A percentile compares a stretch with the other conserved stretches of the same genome.
phyloP scores from a whole-genome alignment of 495 filamentous ascomycete species.

The Hyaloscypha finlandica region DNA sequence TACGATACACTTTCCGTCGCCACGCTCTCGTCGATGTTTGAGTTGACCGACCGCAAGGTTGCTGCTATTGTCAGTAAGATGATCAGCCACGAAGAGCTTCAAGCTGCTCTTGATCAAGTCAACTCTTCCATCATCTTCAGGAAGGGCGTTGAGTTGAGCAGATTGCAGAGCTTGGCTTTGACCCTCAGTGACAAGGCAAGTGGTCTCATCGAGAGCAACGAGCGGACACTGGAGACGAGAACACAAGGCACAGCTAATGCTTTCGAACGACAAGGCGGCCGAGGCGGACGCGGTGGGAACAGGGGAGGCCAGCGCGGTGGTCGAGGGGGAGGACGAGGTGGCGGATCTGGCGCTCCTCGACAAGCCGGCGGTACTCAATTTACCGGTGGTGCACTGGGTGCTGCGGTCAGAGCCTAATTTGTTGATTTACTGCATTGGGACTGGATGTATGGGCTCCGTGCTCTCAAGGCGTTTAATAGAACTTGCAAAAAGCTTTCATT shows the following conservation, averaged over 20 bases:
- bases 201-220: conserved; percentile 93
- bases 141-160: conserved; percentile 96
- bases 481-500: conserved; percentile 29
- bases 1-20: conserved; percentile 92
- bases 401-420: conserved; percentile 52
- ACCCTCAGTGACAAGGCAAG: conserved; percentile 95
- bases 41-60: conserved; percentile 86
- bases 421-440: conserved; percentile 33
- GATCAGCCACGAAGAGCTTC: conserved; percentile 98
- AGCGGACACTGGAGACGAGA: conserved; percentile 93
- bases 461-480: conserved; percentile 34
- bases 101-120: conserved; percentile 95
- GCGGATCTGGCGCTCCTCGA: conserved; percentile 52
- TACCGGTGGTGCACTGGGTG: conserved; percentile 57
- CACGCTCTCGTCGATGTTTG: conserved; percentile 92
- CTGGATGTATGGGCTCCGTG: conserved; percentile 24
- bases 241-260: conserved; percentile 95
- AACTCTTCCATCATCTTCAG: conserved; percentile 97
- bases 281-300: conserved; percentile 72
- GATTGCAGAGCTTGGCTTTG: conserved; percentile 92
- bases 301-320: conserved; percentile 66
- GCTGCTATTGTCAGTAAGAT: conserved; percentile 96
- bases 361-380: conserved; percentile 61
- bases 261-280: conserved; percentile 84
- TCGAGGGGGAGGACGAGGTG: conserved; percentile 63